Evolutionary conservation across 768 basidiomycete species (phyloP).

Genomic region (Mycena floridula): DNA sequence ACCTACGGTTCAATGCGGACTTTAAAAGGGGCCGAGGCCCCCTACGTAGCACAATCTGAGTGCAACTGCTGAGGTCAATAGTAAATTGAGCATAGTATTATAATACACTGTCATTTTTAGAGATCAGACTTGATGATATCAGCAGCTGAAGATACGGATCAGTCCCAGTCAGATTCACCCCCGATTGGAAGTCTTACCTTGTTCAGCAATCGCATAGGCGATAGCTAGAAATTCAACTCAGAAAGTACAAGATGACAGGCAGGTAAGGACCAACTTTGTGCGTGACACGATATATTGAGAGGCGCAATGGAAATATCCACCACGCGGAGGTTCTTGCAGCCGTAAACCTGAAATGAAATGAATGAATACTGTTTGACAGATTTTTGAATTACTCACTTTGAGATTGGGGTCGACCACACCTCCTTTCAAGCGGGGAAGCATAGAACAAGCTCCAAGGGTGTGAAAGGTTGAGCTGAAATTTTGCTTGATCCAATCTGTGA

Average conservation of each 20-base stretch:
- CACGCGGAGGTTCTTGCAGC: neutral
- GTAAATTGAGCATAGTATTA: no score
- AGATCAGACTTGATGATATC: conserved; percentile 1
- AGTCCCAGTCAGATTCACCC: neutral
- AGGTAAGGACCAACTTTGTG: neutral
- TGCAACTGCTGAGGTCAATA: no score
- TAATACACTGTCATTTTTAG: no score
- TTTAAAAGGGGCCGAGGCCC: no score
- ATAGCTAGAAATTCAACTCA: neutral
- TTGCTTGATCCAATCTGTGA: neutral
- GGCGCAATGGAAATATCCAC: neutral
- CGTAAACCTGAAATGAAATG: neutral
- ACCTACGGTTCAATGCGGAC: no score
- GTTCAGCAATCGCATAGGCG: neutral
- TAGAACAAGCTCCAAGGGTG: neutral
- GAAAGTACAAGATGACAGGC: neutral
- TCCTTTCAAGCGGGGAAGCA: neutral
- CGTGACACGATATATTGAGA: neutral
- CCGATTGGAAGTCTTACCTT: neutral
- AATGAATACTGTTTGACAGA: neutral
- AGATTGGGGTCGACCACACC: neutral
- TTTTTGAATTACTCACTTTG: neutral
- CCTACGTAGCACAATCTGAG: no score
- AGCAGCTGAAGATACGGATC: neutral
- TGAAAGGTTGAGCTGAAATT: neutral